Base-by-base conservation (phyloP, 2,329 filamentous ascomycete genomes). In the Polychaeton citri region DNA sequence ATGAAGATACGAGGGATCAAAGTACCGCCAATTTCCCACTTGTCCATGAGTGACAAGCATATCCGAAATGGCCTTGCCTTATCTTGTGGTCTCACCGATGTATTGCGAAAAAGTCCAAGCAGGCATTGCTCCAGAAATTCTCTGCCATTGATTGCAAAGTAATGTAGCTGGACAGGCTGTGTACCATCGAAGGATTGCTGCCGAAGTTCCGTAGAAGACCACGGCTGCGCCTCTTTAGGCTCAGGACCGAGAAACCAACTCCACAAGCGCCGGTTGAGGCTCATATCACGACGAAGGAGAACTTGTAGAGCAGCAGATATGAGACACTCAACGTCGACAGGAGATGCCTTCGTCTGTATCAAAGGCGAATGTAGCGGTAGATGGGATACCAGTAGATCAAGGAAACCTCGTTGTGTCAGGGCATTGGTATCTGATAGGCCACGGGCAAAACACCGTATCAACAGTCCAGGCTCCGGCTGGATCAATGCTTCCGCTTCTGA, bases 11-110 rank as follows among this genome's bases (percentile, higher is more conserved):
- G 79, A 0, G 87, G 83, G 2, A 96, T 80, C 32, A 98, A 77
- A 13, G 88, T 68, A 2, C 85, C 85, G 19, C 90, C 90, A 45
- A 98, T 88, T 56, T 98, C 90, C 87, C 86, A 96, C 39, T 87
- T 78, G 60, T 98, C 90, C 90, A 98, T 96, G 35, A 98, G 66
- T 12, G 92, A 95, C 2, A 96, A 70, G 50, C 86, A 92, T 43
- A 96, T 84, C 38, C 87, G 78, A 53, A 93, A 95, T 0, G 90
- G 88, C 26, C 78, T 77, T 15, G 86, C 84, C 54, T 78, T 72
- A 50, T 92, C 84, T 0, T 71, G 58, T 1, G 81, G 71, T 37
- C 66, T 65, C 4, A 50, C 55, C 30, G 65, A 64, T 30, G 66
- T 60, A 13, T 68, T 62, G 32, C 72, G 69, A 41, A 96, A 79